Percentiles rank a stretch among this genome's conserved stretches.
Conservation (phyloP, 495 filamentous ascomycete species). For the Pyronema omphalodes region DNA sequence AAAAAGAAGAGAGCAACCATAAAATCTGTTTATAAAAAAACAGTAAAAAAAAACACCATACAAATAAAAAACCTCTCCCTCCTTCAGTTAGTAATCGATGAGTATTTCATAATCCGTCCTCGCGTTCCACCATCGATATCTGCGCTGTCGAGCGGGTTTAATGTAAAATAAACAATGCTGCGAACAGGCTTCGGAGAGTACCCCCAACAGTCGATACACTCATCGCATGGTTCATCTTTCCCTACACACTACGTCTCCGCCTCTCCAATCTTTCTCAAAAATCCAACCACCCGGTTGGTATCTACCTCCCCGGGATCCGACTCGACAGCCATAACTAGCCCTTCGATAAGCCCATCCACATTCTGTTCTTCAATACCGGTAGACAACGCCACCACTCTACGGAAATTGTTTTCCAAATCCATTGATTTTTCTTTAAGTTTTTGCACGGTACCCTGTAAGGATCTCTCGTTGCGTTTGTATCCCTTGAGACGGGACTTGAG, state of each 20-base stretch:
- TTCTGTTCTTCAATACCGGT: constrained; percentile 43
- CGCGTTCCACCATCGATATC: too few species aligned
- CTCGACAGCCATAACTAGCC: constrained; percentile 49
- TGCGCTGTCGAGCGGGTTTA: too few species aligned
- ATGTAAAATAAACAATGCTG: neutral
- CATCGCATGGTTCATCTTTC: too few species aligned
- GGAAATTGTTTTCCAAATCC: constrained; percentile 50
- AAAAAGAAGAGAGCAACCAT: too few species aligned
- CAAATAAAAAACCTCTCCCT: too few species aligned
- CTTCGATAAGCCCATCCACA: constrained; percentile 45
- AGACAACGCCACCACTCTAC: constrained; percentile 50
- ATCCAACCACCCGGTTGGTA: constrained; percentile 48
- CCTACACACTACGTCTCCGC: too few species aligned
- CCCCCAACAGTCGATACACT: too few species aligned
- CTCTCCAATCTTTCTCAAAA: constrained; percentile 50
- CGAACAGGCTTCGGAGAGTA: neutral
- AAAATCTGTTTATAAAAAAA: too few species aligned
- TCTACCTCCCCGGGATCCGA: constrained; percentile 54
- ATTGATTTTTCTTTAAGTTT: constrained; percentile 40
- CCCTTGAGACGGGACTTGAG: constrained; percentile 27
- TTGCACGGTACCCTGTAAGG: constrained; percentile 29
- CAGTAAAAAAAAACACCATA: too few species aligned
- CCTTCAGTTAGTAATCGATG: too few species aligned
- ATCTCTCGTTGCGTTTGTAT: constrained; percentile 31
- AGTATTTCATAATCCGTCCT: too few species aligned